phyloP scores from a whole-genome alignment of 1,284 basidiomycete species.

The Ganoderma leucocontextum region DNA sequence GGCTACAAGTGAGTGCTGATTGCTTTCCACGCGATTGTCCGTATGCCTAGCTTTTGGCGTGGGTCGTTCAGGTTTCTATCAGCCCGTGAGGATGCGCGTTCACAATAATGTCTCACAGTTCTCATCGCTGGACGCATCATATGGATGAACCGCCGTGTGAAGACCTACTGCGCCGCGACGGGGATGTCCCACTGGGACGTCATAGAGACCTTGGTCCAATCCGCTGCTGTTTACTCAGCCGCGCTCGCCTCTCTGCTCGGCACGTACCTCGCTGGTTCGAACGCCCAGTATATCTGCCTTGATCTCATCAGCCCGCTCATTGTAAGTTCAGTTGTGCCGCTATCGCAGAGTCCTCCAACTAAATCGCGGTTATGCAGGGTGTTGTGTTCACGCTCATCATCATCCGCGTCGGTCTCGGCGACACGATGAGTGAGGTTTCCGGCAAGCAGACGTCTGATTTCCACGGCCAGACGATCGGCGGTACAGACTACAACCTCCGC shows the following conservation, averaged over 20 bases:
- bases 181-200: conserved; percentile 16
- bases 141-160: conserved; percentile 27
- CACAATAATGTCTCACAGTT: conserved; percentile 10
- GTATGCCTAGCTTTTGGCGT: background rate
- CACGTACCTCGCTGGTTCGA: conserved; percentile 25
- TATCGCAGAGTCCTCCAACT: background rate
- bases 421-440: conserved; percentile 19
- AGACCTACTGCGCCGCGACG: conserved; percentile 10
- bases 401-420: conserved; percentile 29
- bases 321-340: conserved; percentile 13
- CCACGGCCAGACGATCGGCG: conserved; percentile 17
- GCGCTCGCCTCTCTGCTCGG: conserved; percentile 25
- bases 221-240: conserved; percentile 28
- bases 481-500: conserved; percentile 17
- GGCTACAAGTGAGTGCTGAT: conserved; percentile 24
- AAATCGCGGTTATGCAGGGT: conserved; percentile 14
- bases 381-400: conserved; percentile 31
- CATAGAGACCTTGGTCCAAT: conserved; percentile 28
- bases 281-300: conserved; percentile 27
- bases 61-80: background rate
- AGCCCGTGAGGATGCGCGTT: background rate
- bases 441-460: conserved; percentile 4
- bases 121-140: conserved; percentile 32
- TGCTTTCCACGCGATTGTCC: background rate
- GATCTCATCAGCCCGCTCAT: conserved; percentile 26